Base-by-base conservation (phyloP, 192 early-diverging fungal species). In the Backusella psychrophila region DNA sequence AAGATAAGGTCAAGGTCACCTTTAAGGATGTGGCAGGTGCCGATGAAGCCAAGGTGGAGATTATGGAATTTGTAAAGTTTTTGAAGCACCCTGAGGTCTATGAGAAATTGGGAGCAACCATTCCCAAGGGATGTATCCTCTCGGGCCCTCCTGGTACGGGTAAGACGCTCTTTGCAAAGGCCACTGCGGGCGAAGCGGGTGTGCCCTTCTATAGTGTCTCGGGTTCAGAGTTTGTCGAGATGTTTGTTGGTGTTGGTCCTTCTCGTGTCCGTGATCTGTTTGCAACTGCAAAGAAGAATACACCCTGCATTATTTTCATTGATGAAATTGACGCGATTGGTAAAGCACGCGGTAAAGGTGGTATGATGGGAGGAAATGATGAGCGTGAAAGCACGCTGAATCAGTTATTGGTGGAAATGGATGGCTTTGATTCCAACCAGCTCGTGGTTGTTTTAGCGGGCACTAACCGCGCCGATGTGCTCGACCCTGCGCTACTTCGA, bases 11-110 rank as follows among this genome's bases (percentile, higher is more conserved):
- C 66, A 91, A 95, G 75, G 94, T 99, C 52, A 96, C 97, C 75
- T 99, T 99, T 85, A 98, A 97, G 88, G 97, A 99, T 83, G 97
- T 99, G 2, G 98, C 98, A 8, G 98, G 98, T 6, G 96, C 96
- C 85, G 97, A 99, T 87, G 98, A 99, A 81, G 98, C 97, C 53
- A 99, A 99, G 88, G 92, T 96, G 79, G 98, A 99, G 85, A 99
- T 99, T 68, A 99, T 99, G 98, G 98, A 99, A 89, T 99, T 99
- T 93, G 98, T 99, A 71, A 98, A 98, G 84, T 99, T 99, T 88
- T 84, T 99, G 70, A 99, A 99, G 82, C 91, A 97, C 81, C 98
- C 98, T 33, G 89, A 83, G 33, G 80, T 84, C 35, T 99, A 96
- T 86, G 96, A 99, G 81, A 86, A 88, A 49, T 84, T 99, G 17